A percentile compares a stretch with the other conserved stretches of the same genome.
Evolutionary conservation across 257 asterid genomes (phyloP).

Genomic region (Rhazya stricta): DNA sequence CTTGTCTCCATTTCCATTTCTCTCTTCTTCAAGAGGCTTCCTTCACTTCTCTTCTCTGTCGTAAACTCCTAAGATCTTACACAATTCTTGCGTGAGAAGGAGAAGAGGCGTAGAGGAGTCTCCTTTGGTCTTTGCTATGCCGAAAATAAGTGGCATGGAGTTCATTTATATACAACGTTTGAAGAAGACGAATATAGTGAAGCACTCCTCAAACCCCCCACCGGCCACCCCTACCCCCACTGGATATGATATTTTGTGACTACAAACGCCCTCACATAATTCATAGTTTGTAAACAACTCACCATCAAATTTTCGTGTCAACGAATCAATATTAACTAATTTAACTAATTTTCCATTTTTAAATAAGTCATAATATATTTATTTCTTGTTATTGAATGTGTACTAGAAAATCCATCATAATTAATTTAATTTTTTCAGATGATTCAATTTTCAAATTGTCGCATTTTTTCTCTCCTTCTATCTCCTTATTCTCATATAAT

Average conservation of each 20-base stretch:
- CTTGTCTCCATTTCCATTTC: slow-evolving; percentile 37
- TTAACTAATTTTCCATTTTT: no score
- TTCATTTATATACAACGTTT: background rate
- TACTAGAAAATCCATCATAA: no score
- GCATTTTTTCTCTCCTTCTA: no score
- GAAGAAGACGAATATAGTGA: background rate
- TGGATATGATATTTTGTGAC: background rate
- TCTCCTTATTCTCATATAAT: no score
- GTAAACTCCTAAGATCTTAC: background rate
- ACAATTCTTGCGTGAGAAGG: background rate
- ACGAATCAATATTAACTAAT: no score
- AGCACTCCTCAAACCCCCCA: background rate
- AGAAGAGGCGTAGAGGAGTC: slow-evolving; percentile 2
- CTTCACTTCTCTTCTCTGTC: background rate
- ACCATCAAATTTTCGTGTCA: background rate
- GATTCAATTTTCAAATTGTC: no score
- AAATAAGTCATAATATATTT: no score
- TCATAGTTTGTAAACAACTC: background rate
- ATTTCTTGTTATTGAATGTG: no score
- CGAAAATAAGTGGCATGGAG: background rate
- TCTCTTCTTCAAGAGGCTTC: background rate
- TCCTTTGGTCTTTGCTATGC: background rate
- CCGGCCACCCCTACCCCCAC: background rate
- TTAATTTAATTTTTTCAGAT: no score
- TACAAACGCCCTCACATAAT: background rate